A percentile compares a stretch with the other conserved stretches of the same genome.
phyloP scores from a whole-genome alignment of 352 stramenopile species.

The Elongisporangium anandrum region DNA sequence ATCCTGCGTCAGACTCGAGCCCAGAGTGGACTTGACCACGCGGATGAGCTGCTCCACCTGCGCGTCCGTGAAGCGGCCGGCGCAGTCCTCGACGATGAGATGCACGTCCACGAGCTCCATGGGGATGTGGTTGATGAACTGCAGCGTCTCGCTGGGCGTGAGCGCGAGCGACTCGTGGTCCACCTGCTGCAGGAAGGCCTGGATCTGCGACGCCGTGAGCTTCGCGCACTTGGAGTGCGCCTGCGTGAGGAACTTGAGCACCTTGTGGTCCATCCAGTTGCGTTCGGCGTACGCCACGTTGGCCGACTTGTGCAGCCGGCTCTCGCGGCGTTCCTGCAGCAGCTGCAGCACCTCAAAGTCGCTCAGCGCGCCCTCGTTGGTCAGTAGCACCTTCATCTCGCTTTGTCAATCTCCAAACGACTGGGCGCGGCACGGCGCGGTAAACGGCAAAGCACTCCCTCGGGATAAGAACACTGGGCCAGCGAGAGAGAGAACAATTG shows the following conservation, averaged over 20 bases:
- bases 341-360: conserved; percentile 79
- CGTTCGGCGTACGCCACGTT: conserved; percentile 76
- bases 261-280: conserved; percentile 90
- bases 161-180: conserved; percentile 42
- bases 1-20: conserved; percentile 13
- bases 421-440: not conserved
- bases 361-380: conserved; percentile 74
- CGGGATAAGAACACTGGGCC: not conserved
- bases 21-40: conserved; percentile 67
- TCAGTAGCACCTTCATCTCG: conserved; percentile 79
- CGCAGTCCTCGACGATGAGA: conserved; percentile 82
- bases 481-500: not conserved
- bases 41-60: conserved; percentile 74
- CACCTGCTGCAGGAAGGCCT: conserved; percentile 57
- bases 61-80: conserved; percentile 63
- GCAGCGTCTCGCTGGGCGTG: conserved; percentile 68
- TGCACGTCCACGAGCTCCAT: conserved; percentile 83
- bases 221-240: conserved; percentile 52
- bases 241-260: conserved; percentile 84
- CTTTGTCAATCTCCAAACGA: not conserved
- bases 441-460: not conserved
- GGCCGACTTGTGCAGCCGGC: conserved; percentile 69
- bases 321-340: conserved; percentile 79
- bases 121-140: conserved; percentile 84
- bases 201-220: conserved; percentile 43